Conservation (phyloP, 768 basidiomycete genomes). For the Saitozyma podzolica region DNA sequence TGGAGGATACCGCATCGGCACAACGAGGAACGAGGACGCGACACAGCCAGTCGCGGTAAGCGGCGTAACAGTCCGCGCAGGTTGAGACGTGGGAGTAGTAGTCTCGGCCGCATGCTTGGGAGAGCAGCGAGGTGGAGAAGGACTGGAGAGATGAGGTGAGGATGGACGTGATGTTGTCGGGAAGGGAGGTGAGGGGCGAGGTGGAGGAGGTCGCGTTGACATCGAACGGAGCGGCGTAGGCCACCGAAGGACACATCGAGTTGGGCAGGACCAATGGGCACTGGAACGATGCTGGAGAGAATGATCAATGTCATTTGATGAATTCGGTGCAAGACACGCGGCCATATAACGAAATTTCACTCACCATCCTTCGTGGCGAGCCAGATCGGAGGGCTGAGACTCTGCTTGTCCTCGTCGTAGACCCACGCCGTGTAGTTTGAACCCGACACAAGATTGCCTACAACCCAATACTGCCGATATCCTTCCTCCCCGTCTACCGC, state of each 20-base stretch:
- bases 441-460: constrained; percentile 25
- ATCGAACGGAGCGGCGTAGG: constrained; percentile 47
- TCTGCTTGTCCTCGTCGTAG: constrained; percentile 23
- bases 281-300: constrained; percentile 35
- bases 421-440: constrained; percentile 50
- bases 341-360: constrained; percentile 9
- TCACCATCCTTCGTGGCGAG: constrained; percentile 50
- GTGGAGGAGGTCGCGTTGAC: constrained; percentile 21
- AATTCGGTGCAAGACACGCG: background rate
- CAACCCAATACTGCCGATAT: constrained; percentile 36
- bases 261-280: constrained; percentile 47
- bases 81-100: constrained; percentile 49
- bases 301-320: background rate
- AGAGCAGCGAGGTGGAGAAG: constrained; percentile 46
- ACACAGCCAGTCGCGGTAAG: constrained; percentile 52
- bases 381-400: constrained; percentile 40
- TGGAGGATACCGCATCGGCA: background rate
- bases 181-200: constrained; percentile 30
- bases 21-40: constrained; percentile 45
- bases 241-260: constrained; percentile 42
- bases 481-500: constrained; percentile 34
- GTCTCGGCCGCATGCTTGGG: constrained; percentile 50
- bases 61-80: constrained; percentile 48
- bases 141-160: constrained; percentile 38
- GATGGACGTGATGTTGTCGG: constrained; percentile 19